Evolutionary conservation across 2,329 filamentous ascomycete genomes (phyloP).

Genomic region (Penicillium sp.): DNA sequence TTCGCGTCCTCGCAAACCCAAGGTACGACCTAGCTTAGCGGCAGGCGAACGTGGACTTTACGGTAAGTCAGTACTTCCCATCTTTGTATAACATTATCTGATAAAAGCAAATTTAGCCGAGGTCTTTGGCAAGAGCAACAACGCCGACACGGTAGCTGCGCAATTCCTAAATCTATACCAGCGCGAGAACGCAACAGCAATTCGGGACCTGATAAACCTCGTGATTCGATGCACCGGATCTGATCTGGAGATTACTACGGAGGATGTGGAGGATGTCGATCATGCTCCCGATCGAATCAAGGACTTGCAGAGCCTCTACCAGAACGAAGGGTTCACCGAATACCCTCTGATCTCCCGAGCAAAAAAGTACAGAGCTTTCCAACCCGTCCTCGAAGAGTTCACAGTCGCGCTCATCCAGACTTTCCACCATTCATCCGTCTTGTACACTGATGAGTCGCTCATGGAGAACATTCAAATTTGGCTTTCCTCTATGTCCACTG

Average conservation of each 20-base stretch:
- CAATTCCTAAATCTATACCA: conserved; percentile 60
- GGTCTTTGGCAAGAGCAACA: conserved; percentile 58
- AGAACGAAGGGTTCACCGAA: conserved; percentile 79
- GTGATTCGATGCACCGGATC: conserved; percentile 73
- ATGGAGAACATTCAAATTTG: conserved; percentile 88
- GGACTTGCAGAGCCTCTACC: conserved; percentile 86
- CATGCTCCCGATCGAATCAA: conserved; percentile 74
- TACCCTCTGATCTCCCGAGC: conserved; percentile 87
- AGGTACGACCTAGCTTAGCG: conserved; percentile 53
- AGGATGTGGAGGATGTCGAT: conserved; percentile 88
- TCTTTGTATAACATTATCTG: conserved; percentile 16
- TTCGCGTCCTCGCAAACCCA: conserved; percentile 52
- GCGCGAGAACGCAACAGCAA: conserved; percentile 54
- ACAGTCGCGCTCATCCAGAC: conserved; percentile 74
- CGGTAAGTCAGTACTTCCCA: conserved; percentile 40
- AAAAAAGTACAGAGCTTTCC: conserved; percentile 75
- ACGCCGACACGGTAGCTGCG: conserved; percentile 57
- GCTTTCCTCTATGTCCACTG: conserved; percentile 89
- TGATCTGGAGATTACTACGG: conserved; percentile 71
- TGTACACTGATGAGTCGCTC: conserved; percentile 75
- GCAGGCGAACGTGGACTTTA: conserved; percentile 59
- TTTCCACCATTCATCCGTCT: conserved; percentile 75
- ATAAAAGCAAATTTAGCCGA: conserved; percentile 48
- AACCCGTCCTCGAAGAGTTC: conserved; percentile 74
- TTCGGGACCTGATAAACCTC: conserved; percentile 63